phyloP scores from a whole-genome alignment of 163 green algal genomes.

The Volvox carteri region DNA sequence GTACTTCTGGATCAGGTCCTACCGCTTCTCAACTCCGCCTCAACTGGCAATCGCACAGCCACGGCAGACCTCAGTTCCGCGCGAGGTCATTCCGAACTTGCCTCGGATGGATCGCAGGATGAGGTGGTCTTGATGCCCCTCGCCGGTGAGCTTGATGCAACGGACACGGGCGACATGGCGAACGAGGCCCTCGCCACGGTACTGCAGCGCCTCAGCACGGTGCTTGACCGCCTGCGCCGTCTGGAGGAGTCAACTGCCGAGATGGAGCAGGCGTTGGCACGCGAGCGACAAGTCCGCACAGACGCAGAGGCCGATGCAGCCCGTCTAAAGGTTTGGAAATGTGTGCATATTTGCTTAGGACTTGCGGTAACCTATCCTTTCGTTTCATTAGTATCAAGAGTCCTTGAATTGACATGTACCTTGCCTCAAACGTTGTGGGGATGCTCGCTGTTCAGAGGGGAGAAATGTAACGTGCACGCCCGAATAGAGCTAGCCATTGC shows the following conservation, averaged over 20 bases:
- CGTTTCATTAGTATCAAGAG: no score
- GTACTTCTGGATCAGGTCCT: constrained; percentile 30
- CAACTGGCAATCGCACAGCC: background rate
- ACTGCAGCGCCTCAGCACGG: constrained; percentile 1
- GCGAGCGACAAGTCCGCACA: background rate
- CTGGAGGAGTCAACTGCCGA: background rate
- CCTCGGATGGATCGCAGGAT: constrained; percentile 29
- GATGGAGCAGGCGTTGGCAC: background rate
- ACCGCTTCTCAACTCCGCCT: background rate
- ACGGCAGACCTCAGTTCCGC: background rate
- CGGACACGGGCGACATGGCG: background rate
- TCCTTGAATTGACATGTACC: no score
- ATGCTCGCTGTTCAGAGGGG: no score
- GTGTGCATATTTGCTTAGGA: background rate
- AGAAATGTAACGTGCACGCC: no score
- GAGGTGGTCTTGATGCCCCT: constrained; percentile 34
- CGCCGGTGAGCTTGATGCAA: background rate
- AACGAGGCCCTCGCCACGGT: background rate
- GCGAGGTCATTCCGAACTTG: background rate
- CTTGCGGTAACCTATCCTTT: no score
- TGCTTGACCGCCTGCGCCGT: background rate
- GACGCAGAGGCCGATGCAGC: constrained; percentile 19
- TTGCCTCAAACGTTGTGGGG: no score
- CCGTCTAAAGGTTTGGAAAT: constrained; percentile 19
- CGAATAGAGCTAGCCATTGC: no score